Evolutionary conservation across 1,284 basidiomycete species (phyloP), one percentile per base, ranked within the genome.

Genomic region (Malassezia pachydermatis): DNA sequence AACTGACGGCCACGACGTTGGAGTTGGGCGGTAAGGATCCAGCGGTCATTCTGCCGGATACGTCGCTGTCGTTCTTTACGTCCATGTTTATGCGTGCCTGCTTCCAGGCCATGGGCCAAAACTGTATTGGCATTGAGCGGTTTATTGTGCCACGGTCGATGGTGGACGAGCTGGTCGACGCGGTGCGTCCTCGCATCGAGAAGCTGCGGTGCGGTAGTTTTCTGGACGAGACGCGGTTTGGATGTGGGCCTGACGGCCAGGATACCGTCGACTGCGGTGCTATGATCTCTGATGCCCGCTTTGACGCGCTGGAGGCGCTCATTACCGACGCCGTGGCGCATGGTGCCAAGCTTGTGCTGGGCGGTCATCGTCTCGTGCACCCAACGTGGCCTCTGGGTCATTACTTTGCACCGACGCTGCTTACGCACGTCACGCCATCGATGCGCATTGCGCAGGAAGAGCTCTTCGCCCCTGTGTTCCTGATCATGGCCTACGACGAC

Each of bases 91-190:
- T 70, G 53, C 56, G 65, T 22, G 59, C 63, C 24, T 63, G 60
- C 30, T 70, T 67, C 50, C 87, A 89, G 76, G 88, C 87, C 54
- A 79, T 80, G 34, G 92, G 92, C 14, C 92, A 96, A 74, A 96
- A 96, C 71, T 98, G 92, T 70, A 92, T 68, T 30, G 65, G 90
- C 23, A 86, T 92, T 51, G 92, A 98, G 72, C 80, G 89, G 0
- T 80, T 95, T 58, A 79, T 96, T 37, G 87, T 96, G 27, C 86
- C 88, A 60, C 70, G 75, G 0, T 76, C 77, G 0, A 82, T 87
- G 59, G 83, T 88, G 59, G 79, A 84, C 25, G 74, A 17, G 13
- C 34, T 55, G 6, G 38, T 62, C 16, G 35, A 6, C 1, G 46
- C 51, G 2, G 55, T 64, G 6, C 37, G 48, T 23, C 56, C 62